Base-by-base conservation (phyloP, 2,329 filamentous ascomycete species). In the Pochonia chlamydosporia region DNA sequence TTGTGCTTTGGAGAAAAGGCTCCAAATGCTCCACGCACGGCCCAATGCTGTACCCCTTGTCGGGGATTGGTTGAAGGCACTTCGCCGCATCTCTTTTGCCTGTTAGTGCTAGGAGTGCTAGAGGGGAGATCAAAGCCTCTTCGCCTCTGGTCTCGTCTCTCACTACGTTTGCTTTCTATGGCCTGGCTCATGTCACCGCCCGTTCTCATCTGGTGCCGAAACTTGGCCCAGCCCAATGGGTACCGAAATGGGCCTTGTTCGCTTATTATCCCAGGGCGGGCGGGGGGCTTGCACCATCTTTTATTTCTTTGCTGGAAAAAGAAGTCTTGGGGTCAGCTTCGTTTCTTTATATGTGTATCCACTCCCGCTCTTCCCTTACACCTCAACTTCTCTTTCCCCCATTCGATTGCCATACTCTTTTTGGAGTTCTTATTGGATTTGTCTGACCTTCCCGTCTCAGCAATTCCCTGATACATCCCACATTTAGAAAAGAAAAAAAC, bases 281-380 rank as follows among this genome's bases (percentile, higher is more conserved):
- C 40, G 40, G 49, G 36, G 40, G 37, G 37, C 42, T 39, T 36
- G 31, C 30, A 31, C 33, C 42, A 23, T 40, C 24, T 23, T 24
- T 44, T 43, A 35, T 43, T 43, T 50, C 28, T 41, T 45, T 47
- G 23, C 26, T 30, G 23, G 24, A 23, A 31, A 21, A 28, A 45
- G 45, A 26, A n/a, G 23, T 24, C 42, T 44, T 40, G 37, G 33
- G 46, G 47, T 40, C 44, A 31, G 23, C 49, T 46, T 52, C 49
- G 49, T 52, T 53, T 54, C 59, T 54, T 57, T 62, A 64, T 64
- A 63, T 62, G 58, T 59, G 52, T 61, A 64, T 59, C 55, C 62
- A 57, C 57, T 59, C 58, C 61, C 63, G 55, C 54, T 56, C 46
- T 43, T 28, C 37, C 24, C 6, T 21, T 20, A 23, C 21, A 18